Conservation (phyloP, 2,329 filamentous ascomycete genomes). For the Pseudocercospora fuligena region DNA sequence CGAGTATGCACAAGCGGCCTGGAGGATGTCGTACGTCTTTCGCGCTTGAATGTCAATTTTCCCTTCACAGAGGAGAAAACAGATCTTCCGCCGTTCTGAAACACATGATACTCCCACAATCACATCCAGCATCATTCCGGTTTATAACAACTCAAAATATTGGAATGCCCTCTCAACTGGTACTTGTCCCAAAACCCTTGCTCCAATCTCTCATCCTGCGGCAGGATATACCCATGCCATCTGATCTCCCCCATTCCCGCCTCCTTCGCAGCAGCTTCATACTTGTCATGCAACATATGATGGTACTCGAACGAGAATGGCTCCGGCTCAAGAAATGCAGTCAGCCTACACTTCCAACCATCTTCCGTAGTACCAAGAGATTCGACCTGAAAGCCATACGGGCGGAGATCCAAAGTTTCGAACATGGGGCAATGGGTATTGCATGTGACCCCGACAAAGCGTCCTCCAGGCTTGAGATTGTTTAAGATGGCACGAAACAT, state of each 20-base stretch:
- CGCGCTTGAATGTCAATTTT: no score
- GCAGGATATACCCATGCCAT: conserved; percentile 22
- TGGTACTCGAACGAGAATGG: not conserved
- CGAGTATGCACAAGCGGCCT: no score
- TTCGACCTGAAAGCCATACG: conserved; percentile 3
- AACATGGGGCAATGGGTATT: conserved; percentile 13
- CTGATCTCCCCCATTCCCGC: conserved; percentile 18
- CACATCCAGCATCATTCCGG: not conserved
- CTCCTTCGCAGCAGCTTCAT: conserved; percentile 20
- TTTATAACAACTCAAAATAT: conserved; percentile 16
- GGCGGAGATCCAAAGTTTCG: not conserved
- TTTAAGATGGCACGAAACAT: conserved; percentile 14
- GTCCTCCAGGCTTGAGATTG: conserved; percentile 15
- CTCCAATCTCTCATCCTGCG: conserved; percentile 15
- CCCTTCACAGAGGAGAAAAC: no score
- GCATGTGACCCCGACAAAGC: conserved; percentile 9
- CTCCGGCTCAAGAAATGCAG: not conserved
- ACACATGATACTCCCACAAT: no score
- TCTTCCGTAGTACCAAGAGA: not conserved
- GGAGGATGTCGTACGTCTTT: no score
- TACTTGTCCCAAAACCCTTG: conserved; percentile 25
- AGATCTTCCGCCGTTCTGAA: no score
- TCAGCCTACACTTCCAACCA: conserved; percentile 10
- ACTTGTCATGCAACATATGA: conserved; percentile 5
- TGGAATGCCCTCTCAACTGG: conserved; percentile 19